phyloP scores from a whole-genome alignment of 805 yeast species.

The Sugiyamaella floridensis region DNA sequence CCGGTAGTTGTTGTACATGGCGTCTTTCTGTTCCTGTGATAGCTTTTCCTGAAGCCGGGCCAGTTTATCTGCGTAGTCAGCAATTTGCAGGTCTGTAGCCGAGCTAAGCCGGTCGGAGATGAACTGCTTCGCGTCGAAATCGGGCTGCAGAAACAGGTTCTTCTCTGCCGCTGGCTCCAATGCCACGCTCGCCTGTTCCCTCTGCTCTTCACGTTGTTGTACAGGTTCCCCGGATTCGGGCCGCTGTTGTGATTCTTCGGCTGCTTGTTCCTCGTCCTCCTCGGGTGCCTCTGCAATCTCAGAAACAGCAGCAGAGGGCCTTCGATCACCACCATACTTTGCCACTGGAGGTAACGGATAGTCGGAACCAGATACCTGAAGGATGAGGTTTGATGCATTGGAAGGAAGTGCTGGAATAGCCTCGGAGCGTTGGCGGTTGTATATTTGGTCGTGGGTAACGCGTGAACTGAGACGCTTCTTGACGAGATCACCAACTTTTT shows the following conservation, averaged over 20 bases:
- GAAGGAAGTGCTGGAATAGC: conserved; percentile 78
- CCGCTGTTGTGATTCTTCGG: not conserved
- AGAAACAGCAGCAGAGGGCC: not conserved
- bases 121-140: conserved; percentile 43
- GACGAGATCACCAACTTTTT: conserved; percentile 23
- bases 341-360: conserved; percentile 7
- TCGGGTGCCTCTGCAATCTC: not conserved
- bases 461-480: conserved; percentile 24
- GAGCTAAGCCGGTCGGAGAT: conserved; percentile 47
- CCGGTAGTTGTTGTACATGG: conserved; percentile 26
- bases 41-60: conserved; percentile 42
- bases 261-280: not conserved
- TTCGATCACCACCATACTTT: not conserved
- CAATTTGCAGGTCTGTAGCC: conserved; percentile 67
- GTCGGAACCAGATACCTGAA: conserved; percentile 6
- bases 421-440: conserved; percentile 72
- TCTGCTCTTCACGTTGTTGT: not conserved
- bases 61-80: conserved; percentile 55
- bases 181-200: conserved; percentile 40
- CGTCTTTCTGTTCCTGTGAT: conserved; percentile 31
- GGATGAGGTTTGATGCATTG: conserved; percentile 53
- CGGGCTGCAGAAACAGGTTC: conserved; percentile 9
- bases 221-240: not conserved
- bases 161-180: conserved; percentile 60
- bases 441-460: conserved; percentile 41